Conservation (phyloP, 1,139 yeast species). For the Yamadazyma jaroonii region DNA sequence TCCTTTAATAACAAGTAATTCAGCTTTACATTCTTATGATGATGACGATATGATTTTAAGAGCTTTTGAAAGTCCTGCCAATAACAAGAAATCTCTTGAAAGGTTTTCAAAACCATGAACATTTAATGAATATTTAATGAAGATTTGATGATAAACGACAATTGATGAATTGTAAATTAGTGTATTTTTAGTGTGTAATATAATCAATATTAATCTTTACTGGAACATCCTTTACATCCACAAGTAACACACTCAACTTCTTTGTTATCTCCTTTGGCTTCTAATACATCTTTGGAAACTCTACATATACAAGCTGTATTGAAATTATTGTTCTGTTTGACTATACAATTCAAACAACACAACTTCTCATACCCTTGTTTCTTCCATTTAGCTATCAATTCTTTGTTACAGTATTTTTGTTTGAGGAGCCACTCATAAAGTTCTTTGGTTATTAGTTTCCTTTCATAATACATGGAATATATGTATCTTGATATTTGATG, state of each 20-base stretch:
- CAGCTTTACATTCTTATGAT: conserved; percentile 39
- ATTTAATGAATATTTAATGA: no score
- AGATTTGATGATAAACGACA: no score
- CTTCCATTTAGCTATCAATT: conserved; percentile 86
- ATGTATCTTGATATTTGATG: conserved; percentile 79
- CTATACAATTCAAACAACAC: conserved; percentile 82
- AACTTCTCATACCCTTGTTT: conserved; percentile 85
- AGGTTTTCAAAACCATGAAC: conserved; percentile 4
- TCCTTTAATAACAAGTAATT: conserved; percentile 38
- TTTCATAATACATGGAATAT: conserved; percentile 68
- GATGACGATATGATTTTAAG: conserved; percentile 57
- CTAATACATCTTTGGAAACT: conserved; percentile 63
- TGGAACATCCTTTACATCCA: conserved; percentile 88
- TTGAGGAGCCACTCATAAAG: conserved; percentile 77
- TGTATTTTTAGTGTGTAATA: conserved; percentile 10
- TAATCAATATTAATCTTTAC: conserved; percentile 52
- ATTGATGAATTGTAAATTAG: conserved; percentile 1
- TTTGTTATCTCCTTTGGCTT: conserved; percentile 33
- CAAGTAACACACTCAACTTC: conserved; percentile 72
- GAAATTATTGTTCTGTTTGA: conserved; percentile 59
- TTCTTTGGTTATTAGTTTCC: conserved; percentile 62
- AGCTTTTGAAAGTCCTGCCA: conserved; percentile 35
- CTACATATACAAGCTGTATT: conserved; percentile 80
- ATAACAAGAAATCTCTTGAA: conserved; percentile 8
- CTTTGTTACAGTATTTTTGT: conserved; percentile 65